Percentiles rank a stretch among this genome's conserved stretches.
Evolutionary conservation across 441 rosid species (phyloP).

Genomic region (Arabidopsis hybrid): DNA sequence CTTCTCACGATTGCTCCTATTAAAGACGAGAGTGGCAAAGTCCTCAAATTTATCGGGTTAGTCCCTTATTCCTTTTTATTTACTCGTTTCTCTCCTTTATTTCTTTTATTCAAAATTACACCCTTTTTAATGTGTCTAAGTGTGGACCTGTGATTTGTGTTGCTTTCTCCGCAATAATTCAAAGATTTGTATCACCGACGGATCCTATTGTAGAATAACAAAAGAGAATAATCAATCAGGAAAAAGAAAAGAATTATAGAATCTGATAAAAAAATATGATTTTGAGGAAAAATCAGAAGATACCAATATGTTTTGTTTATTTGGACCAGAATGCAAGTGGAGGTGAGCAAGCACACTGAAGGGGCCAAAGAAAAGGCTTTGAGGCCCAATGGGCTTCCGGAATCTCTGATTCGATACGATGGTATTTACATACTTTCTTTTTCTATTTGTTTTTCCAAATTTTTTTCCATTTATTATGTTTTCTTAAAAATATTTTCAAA

Average conservation of each 20-base stretch:
- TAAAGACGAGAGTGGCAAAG: constrained; percentile 83
- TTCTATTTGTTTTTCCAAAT: too few species aligned
- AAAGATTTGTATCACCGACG: not conserved
- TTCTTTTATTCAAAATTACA: constrained; percentile 23
- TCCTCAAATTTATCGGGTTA: constrained; percentile 94
- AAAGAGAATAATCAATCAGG: not conserved
- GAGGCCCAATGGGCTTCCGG: constrained; percentile 96
- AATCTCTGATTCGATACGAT: constrained; percentile 91
- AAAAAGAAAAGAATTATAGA: not conserved
- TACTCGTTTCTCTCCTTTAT: not conserved
- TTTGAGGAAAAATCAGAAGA: not conserved
- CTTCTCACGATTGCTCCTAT: constrained; percentile 94
- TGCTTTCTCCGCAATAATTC: constrained; percentile 39
- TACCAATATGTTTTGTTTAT: not conserved
- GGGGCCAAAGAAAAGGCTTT: constrained; percentile 79
- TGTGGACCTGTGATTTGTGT: constrained; percentile 43
- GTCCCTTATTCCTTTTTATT: constrained; percentile 29
- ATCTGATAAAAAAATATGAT: not conserved
- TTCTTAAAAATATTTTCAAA: not conserved
- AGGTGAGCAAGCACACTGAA: constrained; percentile 94
- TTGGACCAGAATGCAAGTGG: constrained; percentile 89
- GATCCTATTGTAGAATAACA: not conserved
- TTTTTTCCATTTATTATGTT: not conserved
- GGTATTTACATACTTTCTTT: constrained; percentile 48
- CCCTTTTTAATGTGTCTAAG: constrained; percentile 39